Percentiles rank a stretch among this genome's conserved stretches.
Evolutionary conservation across 2,329 filamentous ascomycete species (phyloP).

Genomic region (Clonostachys solani): DNA sequence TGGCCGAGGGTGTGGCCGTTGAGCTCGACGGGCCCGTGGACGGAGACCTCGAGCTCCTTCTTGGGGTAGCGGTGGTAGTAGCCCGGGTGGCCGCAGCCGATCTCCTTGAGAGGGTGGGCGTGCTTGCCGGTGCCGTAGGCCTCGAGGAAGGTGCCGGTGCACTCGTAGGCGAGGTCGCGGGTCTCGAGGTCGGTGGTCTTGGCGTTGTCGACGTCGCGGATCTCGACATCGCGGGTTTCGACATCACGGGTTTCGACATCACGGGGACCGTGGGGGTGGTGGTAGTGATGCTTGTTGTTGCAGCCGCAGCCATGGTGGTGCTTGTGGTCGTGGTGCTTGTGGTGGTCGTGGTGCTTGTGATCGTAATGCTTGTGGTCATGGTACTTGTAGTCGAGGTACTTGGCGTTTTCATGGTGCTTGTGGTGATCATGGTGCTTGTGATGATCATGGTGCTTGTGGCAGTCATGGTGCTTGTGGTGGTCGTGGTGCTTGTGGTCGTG

Average conservation of each 20-base stretch:
- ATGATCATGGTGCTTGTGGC: no score
- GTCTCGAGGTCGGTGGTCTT: background rate
- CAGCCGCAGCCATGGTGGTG: background rate
- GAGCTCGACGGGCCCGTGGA: slow-evolving; percentile 4
- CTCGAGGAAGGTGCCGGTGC: slow-evolving; percentile 4
- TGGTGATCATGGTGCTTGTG: background rate
- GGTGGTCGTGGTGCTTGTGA: background rate
- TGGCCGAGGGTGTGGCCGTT: slow-evolving; percentile 3
- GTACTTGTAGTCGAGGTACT: background rate
- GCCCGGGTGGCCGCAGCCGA: slow-evolving; percentile 3
- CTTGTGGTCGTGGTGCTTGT: background rate
- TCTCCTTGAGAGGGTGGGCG: slow-evolving; percentile 3
- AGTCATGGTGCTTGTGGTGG: background rate
- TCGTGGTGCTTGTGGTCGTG: background rate
- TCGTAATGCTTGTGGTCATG: background rate
- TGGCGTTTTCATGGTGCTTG: background rate
- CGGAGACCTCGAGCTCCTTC: slow-evolving; percentile 4
- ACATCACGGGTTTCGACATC: background rate
- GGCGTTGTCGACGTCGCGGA: background rate
- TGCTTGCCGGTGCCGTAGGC: slow-evolving; percentile 1
- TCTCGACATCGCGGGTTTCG: background rate
- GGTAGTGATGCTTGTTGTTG: background rate
- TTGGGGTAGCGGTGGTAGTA: slow-evolving; percentile 5
- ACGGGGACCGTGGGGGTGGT: background rate
- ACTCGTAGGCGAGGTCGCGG: slow-evolving; percentile 1